Base-by-base conservation (phyloP, 2,329 filamentous ascomycete species). In the Fusarium secorum region DNA sequence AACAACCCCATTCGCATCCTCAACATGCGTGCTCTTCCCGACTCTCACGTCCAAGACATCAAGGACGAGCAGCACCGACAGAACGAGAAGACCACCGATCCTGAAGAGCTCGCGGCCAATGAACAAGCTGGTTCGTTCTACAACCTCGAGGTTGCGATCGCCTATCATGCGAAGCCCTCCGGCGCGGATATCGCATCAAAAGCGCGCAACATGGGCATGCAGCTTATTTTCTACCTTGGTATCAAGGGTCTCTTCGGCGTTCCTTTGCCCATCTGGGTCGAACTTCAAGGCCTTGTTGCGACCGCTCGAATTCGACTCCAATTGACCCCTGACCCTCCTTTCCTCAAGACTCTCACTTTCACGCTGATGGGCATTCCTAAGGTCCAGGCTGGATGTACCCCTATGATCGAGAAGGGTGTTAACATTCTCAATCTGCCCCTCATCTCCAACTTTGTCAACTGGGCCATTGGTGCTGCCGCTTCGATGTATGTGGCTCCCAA, bases 391-490 rank as follows among this genome's bases (percentile, higher is more conserved):
- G 93, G 94, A 4, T 98, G 95, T 77, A 91, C 94, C 18, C 96
- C 96, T 0, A 96, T 98, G 91, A 81, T 98, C n/a, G 90, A 96
- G 78, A 91, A 90, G 71, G 95, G 94, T 4, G 90, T 97, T 66
- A 98, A 98, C 74, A 90, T 98, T 48, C 84, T 98, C 30, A 97
- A 98, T 74, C 83, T 98, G 14, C 95, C 95, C 1, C 81, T 98
- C 39, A 98, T 98, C 75, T 97, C 93, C 18, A 97, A 97, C 76
- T 98, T 99, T 78, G 95, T 98, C 80, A 97, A 98, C 81, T 97
- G 95, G 83, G 94, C 95, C 9, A 97, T 98, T 74, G 90, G 90
- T 39, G 90, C 96, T 0, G 94, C 95, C 0, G 92, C 92, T 5
- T 92, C 90, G 77, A 92, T 97, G 88, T 98, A 98, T 70, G 94